Base-by-base conservation (phyloP, 2,329 filamentous ascomycete genomes). In the Elsinoe batatas region DNA sequence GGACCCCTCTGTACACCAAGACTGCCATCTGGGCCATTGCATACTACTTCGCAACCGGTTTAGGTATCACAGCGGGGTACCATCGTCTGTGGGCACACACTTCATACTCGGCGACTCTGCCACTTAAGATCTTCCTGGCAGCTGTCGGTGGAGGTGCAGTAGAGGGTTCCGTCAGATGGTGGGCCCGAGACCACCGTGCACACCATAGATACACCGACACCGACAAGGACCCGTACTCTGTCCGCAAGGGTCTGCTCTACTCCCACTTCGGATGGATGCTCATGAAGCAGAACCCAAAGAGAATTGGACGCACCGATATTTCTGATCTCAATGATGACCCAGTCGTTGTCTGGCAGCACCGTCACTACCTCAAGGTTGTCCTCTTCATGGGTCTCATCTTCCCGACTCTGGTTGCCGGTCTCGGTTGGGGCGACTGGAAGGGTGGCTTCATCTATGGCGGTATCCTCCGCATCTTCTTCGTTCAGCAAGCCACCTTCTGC, bases 181-280 rank as follows among this genome's bases (percentile, higher is more conserved):
- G 88, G 89, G 83, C 87, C 59, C 82, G 87, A 65, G 88, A 85
- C 68, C 89, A 94, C 75, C 84, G 89, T 63, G 86, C 88, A 65
- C 88, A 94, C 72, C 88, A 94, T 78, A 82, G 89, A 65, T 94
- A 93, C 71, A 94, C 89, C 75, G 89, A 94, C 69, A 94, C 88
- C 66, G 87, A 91, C 36, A 93, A 93, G 77, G 88, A 94, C 64
- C 89, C 88, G 50, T 94, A 94, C 77, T 91, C 87, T 20, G 88
- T 94, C 64, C 84, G 87, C 74, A 94, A 94, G 78, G 88, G 88
- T 63, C 79, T 93, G 50, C 73, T 89, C 63, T 91, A 91, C 79
- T 89, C 81, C 54, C 85, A 89, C 74, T 76, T 94, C 57, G 88
- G 88, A 65, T 94, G 88, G 88, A 93, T 94, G 87, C 73, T 94